Evolutionary conservation across 352 stramenopile genomes (phyloP).

Genomic region (Halophytophthora batemanensis): DNA sequence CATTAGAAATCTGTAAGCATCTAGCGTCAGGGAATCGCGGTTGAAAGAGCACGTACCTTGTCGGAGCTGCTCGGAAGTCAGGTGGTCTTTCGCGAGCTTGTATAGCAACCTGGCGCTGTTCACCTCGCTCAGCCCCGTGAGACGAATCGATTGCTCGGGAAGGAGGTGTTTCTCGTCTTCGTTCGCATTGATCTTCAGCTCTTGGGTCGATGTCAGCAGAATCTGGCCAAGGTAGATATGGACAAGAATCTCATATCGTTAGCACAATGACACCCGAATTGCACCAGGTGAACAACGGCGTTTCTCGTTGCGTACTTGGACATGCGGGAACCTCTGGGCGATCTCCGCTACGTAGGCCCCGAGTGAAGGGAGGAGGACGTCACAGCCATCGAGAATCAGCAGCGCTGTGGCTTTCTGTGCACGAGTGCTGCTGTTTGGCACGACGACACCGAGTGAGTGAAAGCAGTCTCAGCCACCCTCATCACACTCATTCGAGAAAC

Average conservation of each 20-base stretch:
- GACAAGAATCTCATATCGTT: background rate
- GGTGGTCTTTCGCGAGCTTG: conserved; percentile 33
- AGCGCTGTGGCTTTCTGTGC: conserved; percentile 24
- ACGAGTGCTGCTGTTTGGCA: conserved; percentile 13
- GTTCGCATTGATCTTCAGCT: conserved; percentile 20
- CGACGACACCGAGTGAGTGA: conserved; percentile 2
- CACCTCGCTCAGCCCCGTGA: conserved; percentile 35
- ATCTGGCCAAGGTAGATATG: conserved; percentile 20
- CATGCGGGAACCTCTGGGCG: conserved; percentile 26
- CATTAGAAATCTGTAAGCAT: background rate
- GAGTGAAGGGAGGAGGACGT: conserved; percentile 38
- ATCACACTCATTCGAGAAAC: background rate
- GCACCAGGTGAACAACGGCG: too few species aligned
- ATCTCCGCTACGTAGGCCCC: conserved; percentile 44
- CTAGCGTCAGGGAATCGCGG: background rate
- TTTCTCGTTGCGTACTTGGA: conserved; percentile 35
- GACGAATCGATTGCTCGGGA: conserved; percentile 19
- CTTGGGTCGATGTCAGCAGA: conserved; percentile 31
- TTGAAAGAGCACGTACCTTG: conserved; percentile 31
- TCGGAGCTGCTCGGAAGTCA: conserved; percentile 35
- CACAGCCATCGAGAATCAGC: conserved; percentile 63
- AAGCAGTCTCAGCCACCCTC: background rate
- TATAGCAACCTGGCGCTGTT: conserved; percentile 50
- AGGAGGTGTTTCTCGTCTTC: conserved; percentile 12
- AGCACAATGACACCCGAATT: background rate